Evolutionary conservation across 108 stramenopile genomes (phyloP).

Genomic region (Schizochytrium sp.): DNA sequence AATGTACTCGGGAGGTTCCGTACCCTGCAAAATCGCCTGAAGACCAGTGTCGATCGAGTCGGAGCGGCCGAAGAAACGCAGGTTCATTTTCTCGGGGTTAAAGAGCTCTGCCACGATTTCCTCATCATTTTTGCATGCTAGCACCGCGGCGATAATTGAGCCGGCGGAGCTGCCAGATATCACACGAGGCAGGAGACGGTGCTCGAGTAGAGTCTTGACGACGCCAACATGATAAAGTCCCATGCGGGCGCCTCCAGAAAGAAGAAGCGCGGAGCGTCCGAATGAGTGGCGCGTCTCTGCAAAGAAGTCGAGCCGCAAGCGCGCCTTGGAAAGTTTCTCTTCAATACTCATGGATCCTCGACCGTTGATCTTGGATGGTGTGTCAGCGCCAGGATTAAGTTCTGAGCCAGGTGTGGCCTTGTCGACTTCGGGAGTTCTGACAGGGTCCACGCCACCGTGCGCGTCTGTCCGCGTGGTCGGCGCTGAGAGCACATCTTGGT

Average conservation of each 20-base stretch:
- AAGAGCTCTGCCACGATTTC: constrained; percentile 74
- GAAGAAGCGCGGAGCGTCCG: constrained; percentile 85
- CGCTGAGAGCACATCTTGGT: too few relatives aligned
- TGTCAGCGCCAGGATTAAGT: neutral
- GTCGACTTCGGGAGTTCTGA: neutral
- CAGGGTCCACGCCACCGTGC: neutral
- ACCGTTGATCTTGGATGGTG: neutral
- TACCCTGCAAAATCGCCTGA: neutral
- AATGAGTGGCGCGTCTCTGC: constrained; percentile 95
- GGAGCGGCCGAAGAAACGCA: constrained; percentile 63
- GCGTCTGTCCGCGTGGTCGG: neutral
- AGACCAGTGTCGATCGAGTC: neutral
- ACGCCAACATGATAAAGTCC: constrained; percentile 96
- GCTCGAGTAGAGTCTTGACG: constrained; percentile 77
- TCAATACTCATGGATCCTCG: neutral
- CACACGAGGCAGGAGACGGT: constrained; percentile 86
- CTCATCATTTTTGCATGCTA: constrained; percentile 82
- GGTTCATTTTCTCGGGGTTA: constrained; percentile 50
- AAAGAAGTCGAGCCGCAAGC: constrained; percentile 80
- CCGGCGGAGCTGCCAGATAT: constrained; percentile 91
- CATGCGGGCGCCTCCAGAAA: constrained; percentile 82
- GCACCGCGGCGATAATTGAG: constrained; percentile 79
- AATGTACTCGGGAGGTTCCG: neutral
- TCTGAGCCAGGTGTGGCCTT: neutral
- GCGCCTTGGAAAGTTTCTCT: neutral